Percentiles rank a stretch among this genome's conserved stretches.
phyloP scores from a whole-genome alignment of 2,329 filamentous ascomycete genomes.

The Pseudogymnoascus sp. region DNA sequence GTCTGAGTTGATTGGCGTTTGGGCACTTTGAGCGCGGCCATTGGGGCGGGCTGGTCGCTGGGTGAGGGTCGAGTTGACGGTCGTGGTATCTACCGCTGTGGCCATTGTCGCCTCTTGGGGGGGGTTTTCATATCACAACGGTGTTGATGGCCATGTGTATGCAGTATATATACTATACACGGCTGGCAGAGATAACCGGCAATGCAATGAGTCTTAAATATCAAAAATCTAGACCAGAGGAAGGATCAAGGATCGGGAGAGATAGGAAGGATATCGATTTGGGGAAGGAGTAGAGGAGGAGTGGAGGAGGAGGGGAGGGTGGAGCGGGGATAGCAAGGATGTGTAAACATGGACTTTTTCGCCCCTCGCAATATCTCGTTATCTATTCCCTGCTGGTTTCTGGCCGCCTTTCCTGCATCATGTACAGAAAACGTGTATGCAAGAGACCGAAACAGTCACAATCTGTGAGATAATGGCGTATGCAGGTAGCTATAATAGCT shows the following conservation, averaged over 20 bases:
- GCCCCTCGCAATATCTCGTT: neutral
- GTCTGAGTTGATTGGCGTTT: conserved; percentile 9
- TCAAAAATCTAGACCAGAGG: neutral
- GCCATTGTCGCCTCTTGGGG: conserved; percentile 6
- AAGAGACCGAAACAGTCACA: neutral
- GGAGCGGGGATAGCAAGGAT: neutral
- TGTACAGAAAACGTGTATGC: neutral
- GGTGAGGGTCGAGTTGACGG: conserved; percentile 1
- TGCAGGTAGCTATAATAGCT: neutral
- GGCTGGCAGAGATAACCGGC: neutral
- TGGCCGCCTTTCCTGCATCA: neutral
- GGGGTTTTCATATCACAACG: neutral
- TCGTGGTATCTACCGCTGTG: conserved; percentile 1
- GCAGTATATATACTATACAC: neutral
- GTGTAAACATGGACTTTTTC: neutral
- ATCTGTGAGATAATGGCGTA: neutral
- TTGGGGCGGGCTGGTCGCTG: conserved; percentile 9
- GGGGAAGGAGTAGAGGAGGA: neutral
- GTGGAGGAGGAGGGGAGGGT: neutral
- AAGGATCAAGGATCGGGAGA: conserved; percentile 1
- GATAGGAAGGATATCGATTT: neutral
- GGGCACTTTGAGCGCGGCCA: neutral
- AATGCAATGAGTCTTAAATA: neutral
- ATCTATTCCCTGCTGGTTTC: neutral
- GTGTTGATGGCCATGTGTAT: neutral